A percentile compares a stretch with the other conserved stretches of the same genome.
Evolutionary conservation across 2,329 filamentous ascomycete species (phyloP).

Genomic region (Penicillium sp.): DNA sequence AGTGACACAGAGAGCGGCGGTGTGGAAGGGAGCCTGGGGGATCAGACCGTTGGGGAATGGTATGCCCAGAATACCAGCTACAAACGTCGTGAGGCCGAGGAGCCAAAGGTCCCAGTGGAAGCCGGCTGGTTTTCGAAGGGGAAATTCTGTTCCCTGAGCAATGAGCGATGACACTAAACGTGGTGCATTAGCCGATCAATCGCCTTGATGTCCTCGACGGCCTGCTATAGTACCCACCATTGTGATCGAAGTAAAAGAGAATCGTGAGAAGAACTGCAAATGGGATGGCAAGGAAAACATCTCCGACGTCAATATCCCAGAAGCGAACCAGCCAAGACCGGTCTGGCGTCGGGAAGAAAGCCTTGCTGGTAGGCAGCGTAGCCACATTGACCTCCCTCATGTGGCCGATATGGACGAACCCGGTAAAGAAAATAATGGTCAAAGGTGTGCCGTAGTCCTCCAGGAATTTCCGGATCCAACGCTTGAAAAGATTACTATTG

Average conservation of each 20-base stretch:
- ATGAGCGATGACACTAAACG: conserved; percentile 72
- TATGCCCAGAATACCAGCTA: conserved; percentile 71
- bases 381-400: conserved; percentile 69
- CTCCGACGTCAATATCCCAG: conserved; percentile 68
- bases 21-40: conserved; percentile 79
- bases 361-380: conserved; percentile 68
- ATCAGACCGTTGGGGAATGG: conserved; percentile 82
- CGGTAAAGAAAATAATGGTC: conserved; percentile 81
- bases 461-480: conserved; percentile 73
- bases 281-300: conserved; percentile 80
- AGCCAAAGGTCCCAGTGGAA: conserved; percentile 86
- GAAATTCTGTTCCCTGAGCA: conserved; percentile 77
- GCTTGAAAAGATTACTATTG: conserved; percentile 66
- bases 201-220: not conserved
- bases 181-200: not conserved
- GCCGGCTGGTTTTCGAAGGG: conserved; percentile 72
- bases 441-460: conserved; percentile 86
- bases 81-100: conserved; percentile 70
- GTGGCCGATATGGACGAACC: conserved; percentile 80
- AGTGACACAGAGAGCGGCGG: conserved; percentile 71
- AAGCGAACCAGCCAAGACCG: conserved; percentile 76
- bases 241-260: conserved; percentile 87
- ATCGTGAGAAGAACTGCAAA: conserved; percentile 80
- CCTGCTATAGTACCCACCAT: conserved; percentile 52
- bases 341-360: conserved; percentile 73